Percentiles rank a stretch among this genome's conserved stretches.
Evolutionary conservation across 306 rosid species (phyloP).

Genomic region (Dryas octopetala): DNA sequence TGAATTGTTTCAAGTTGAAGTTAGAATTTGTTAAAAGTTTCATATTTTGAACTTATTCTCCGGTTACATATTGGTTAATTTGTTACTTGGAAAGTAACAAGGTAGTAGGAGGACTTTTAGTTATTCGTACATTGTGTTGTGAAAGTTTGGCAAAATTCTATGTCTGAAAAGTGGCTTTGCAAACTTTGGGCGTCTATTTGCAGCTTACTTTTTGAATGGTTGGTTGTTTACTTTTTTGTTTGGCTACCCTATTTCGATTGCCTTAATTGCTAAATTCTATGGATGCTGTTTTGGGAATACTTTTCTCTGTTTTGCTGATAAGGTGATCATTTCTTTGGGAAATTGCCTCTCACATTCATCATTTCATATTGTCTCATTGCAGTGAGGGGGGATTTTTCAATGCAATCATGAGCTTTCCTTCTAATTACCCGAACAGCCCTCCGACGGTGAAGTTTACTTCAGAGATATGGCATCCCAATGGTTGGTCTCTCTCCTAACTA

Average conservation of each 20-base stretch:
- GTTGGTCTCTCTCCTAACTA: slow-evolving; percentile 35
- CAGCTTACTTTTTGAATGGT: background rate
- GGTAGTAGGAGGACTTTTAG: background rate
- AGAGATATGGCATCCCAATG: slow-evolving; percentile 96
- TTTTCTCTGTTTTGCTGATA: background rate
- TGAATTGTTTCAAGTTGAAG: background rate
- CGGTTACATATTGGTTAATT: background rate
- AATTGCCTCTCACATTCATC: background rate
- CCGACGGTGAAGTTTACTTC: slow-evolving; percentile 87
- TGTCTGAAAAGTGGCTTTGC: background rate
- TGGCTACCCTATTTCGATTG: background rate
- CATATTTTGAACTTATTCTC: background rate
- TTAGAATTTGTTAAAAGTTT: background rate
- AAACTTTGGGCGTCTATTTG: background rate
- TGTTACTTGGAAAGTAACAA: background rate
- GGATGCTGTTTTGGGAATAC: background rate
- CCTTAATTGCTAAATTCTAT: background rate
- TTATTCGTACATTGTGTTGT: background rate
- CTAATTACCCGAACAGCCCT: slow-evolving; percentile 94
- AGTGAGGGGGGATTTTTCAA: slow-evolving; percentile 98
- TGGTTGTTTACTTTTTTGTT: background rate
- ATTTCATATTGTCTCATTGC: slow-evolving; percentile 27
- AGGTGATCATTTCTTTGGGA: background rate
- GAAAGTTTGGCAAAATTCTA: background rate
- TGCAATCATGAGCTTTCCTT: slow-evolving; percentile 91